These are phyloP conservation scores for Coemansia sp. DNA, from an alignment of 192 early-diverging fungal genomes.

Conservation along the genomic window DNA sequence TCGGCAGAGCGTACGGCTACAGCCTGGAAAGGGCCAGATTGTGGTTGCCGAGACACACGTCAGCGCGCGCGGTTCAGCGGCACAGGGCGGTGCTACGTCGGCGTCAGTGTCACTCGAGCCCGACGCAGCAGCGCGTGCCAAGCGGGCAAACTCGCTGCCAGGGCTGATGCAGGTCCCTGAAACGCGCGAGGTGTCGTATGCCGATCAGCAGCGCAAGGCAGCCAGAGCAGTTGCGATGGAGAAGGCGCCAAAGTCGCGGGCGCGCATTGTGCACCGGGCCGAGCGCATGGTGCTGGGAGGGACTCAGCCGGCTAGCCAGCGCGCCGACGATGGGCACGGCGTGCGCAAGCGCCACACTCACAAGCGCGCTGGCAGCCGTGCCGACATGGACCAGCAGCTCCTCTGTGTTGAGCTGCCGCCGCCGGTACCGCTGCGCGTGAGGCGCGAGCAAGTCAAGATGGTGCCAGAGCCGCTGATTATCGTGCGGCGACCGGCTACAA, in stretches of 20 bases:
- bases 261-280: slow-evolving; percentile 38
- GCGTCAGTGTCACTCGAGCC: slow-evolving; percentile 19
- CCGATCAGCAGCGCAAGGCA: slow-evolving; percentile 44
- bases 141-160: slow-evolving; percentile 54
- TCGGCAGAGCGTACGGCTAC: slow-evolving; percentile 55
- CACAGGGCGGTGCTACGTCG: slow-evolving; percentile 11
- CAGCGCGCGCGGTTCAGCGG: slow-evolving; percentile 9
- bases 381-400: slow-evolving; percentile 54
- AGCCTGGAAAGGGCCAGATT: slow-evolving; percentile 54
- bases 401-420: slow-evolving; percentile 50
- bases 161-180: slow-evolving; percentile 52
- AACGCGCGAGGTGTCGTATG: slow-evolving; percentile 55
- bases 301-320: slow-evolving; percentile 13
- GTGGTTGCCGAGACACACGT: slow-evolving; percentile 48
- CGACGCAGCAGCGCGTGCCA: slow-evolving; percentile 37
- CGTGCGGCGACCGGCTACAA: slow-evolving; percentile 29
- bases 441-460: slow-evolving; percentile 38
- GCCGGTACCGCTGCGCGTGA: slow-evolving; percentile 56
- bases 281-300: slow-evolving; percentile 53
- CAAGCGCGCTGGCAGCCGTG: slow-evolving; percentile 37
- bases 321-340: neutral
- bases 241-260: slow-evolving; percentile 24
- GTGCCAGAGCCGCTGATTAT: slow-evolving; percentile 55
- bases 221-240: slow-evolving; percentile 33
- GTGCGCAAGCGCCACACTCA: slow-evolving; percentile 21